These are phyloP conservation scores for Bathelium albidoporum DNA, from an alignment of 495 filamentous ascomycete species.

Conservation along the genomic window DNA sequence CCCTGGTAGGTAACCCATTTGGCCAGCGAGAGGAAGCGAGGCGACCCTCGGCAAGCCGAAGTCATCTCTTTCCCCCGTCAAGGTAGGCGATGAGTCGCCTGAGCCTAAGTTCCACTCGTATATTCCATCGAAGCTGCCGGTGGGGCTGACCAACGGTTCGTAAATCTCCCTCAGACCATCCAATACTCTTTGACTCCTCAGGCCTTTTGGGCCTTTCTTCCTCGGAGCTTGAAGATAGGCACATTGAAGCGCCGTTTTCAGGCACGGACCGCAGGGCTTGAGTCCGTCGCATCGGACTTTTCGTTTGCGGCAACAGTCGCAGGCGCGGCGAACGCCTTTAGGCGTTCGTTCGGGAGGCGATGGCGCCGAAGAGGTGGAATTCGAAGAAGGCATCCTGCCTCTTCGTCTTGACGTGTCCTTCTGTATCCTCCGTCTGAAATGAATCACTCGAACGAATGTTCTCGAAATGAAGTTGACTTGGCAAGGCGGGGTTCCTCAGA, in stretches of 20 bases:
- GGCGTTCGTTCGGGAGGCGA: background rate
- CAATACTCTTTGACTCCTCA: slow-evolving; percentile 20
- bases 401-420: background rate
- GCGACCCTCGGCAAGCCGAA: background rate
- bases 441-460: background rate
- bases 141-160: slow-evolving; percentile 3
- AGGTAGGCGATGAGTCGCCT: background rate
- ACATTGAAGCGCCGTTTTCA: slow-evolving; percentile 20
- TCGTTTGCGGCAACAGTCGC: slow-evolving; percentile 23
- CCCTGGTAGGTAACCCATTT: background rate
- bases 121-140: background rate
- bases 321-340: slow-evolving; percentile 17
- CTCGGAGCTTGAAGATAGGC: slow-evolving; percentile 24
- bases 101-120: background rate
- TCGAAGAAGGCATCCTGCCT: background rate
- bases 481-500: background rate
- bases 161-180: slow-evolving; percentile 21
- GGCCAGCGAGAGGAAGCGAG: background rate
- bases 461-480: background rate
- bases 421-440: background rate
- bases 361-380: background rate
- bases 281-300: slow-evolving; percentile 21
- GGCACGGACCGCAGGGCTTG: slow-evolving; percentile 20
- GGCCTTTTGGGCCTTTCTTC: slow-evolving; percentile 24
- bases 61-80: background rate